Percentiles rank a stretch among this genome's conserved stretches.
phyloP scores from a whole-genome alignment of 2,329 filamentous ascomycete genomes.

The Magnaporthiopsis rhizophila region DNA sequence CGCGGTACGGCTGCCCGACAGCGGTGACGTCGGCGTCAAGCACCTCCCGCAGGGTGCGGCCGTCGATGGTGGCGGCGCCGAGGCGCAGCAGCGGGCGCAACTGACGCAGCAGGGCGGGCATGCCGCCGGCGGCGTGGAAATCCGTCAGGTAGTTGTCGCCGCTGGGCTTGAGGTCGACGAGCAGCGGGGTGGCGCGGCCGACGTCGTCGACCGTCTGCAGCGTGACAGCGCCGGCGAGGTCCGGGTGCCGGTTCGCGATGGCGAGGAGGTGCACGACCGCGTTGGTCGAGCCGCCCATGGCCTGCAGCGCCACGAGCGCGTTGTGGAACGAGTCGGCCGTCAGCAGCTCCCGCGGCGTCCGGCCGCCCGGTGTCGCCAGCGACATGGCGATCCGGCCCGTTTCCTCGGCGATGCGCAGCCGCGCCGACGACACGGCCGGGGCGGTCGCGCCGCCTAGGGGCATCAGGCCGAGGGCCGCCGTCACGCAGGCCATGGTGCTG shows the following conservation, averaged over 20 bases:
- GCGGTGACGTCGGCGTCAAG: constrained; percentile 57
- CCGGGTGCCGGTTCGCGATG: constrained; percentile 67
- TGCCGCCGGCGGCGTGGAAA: constrained; percentile 81
- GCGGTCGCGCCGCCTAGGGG: constrained; percentile 71
- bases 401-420: constrained; percentile 73
- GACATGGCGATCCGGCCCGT: constrained; percentile 62
- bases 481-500: constrained; percentile 80
- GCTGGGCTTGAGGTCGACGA: constrained; percentile 79
- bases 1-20: constrained; percentile 25
- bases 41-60: constrained; percentile 74
- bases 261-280: constrained; percentile 80
- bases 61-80: constrained; percentile 72
- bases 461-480: constrained; percentile 75
- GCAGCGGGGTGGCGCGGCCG: constrained; percentile 67
- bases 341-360: constrained; percentile 62
- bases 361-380: constrained; percentile 50
- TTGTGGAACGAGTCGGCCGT: constrained; percentile 75
- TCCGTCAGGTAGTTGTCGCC: constrained; percentile 87
- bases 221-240: constrained; percentile 54
- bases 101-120: constrained; percentile 71
- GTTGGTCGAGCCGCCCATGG: constrained; percentile 74
- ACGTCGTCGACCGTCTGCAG: constrained; percentile 74
- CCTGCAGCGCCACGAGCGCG: constrained; percentile 79
- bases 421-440: constrained; percentile 68
- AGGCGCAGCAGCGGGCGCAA: constrained; percentile 72